Base-by-base conservation (phyloP, 2,329 filamentous ascomycete genomes). In the Phoma sp. region DNA sequence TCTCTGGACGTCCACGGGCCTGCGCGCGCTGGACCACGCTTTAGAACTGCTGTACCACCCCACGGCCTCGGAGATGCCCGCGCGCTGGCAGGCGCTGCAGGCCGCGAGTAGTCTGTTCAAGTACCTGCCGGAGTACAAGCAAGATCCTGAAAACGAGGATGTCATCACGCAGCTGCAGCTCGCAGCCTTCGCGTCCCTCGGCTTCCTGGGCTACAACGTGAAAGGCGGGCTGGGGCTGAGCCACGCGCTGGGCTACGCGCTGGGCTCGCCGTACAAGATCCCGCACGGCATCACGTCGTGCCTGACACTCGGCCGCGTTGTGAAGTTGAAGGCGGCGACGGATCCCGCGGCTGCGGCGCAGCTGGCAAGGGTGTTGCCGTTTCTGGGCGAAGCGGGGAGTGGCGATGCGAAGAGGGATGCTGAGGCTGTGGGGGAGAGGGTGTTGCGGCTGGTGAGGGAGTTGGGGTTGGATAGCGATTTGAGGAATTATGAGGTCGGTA, bases 211-310 rank as follows among this genome's bases (percentile, higher is more conserved):
- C 0, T 69, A 76, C 54, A 82, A 83, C 48, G 59, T 83, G 25
- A 79, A 80, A 39, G 80, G 79, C n/a, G 77, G 77, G 0, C 65
- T 84, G 0, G 82, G 82, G 0, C 68, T 85, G 2, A 74, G 67
- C 3, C 80, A 82, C 52, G 68, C 71, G 0, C 58, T 82, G 44
- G 79, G 79, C 0, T 83, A 85, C 60, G 82, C 82, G 0, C 68
- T 86, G 2, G 83, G 83, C 0, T 78, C 74, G 2, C 82, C 83
- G 0, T 85, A 84, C 58, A 66, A 72, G 0, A 85, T 86, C 35
- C 83, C 83, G 0, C 82, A 85, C 57, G 82, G 82, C 0, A 78
- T 83, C 40, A 85, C 82, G 0, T 80, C 76, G 1, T 84, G 82
- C 60, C 62, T 85, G 41, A 83, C 82, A 0, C 72, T 85, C 0